These are phyloP conservation scores for Trametes elegans DNA, from an alignment of 768 basidiomycete species.

Conservation along the genomic window DNA sequence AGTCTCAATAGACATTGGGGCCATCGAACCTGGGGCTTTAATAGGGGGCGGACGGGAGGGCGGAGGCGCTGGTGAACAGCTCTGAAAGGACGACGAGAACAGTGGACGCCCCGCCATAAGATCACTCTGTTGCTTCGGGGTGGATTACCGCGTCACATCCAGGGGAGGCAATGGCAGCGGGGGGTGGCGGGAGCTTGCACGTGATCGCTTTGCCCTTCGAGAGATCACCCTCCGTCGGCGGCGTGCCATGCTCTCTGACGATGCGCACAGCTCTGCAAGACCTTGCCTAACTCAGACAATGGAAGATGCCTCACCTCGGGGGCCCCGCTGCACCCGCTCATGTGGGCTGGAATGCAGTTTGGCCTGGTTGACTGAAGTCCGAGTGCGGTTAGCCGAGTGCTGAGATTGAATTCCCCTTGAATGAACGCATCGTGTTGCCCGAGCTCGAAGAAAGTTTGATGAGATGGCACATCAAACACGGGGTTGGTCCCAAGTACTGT, in stretches of 20 bases:
- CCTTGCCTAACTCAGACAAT: too few species aligned
- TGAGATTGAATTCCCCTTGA: too few species aligned
- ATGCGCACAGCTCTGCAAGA: too few species aligned
- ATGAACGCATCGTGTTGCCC: too few species aligned
- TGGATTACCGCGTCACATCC: neutral
- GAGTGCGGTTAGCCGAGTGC: too few species aligned
- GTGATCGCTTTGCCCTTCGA: neutral
- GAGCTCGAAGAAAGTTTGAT: too few species aligned
- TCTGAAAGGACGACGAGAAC: slow-evolving; percentile 13
- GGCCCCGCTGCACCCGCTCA: too few species aligned
- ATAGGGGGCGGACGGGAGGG: slow-evolving; percentile 2
- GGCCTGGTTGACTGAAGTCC: too few species aligned
- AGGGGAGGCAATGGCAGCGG: neutral
- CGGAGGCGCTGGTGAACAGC: slow-evolving; percentile 7
- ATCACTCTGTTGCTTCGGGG: slow-evolving; percentile 2
- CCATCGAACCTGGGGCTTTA: neutral
- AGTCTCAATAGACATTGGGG: slow-evolving; percentile 2
- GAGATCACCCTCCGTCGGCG: slow-evolving; percentile 1
- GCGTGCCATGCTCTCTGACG: neutral
- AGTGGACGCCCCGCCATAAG: neutral
- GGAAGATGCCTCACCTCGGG: slow-evolving; percentile 4
- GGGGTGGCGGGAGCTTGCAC: neutral
- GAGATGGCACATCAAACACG: too few species aligned
- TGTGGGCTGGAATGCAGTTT: too few species aligned
- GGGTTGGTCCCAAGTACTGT: too few species aligned